Percentiles rank a stretch among this genome's conserved stretches.
phyloP scores from a whole-genome alignment of 192 early-diverging fungal species.

The Lobulomyces angularis region DNA sequence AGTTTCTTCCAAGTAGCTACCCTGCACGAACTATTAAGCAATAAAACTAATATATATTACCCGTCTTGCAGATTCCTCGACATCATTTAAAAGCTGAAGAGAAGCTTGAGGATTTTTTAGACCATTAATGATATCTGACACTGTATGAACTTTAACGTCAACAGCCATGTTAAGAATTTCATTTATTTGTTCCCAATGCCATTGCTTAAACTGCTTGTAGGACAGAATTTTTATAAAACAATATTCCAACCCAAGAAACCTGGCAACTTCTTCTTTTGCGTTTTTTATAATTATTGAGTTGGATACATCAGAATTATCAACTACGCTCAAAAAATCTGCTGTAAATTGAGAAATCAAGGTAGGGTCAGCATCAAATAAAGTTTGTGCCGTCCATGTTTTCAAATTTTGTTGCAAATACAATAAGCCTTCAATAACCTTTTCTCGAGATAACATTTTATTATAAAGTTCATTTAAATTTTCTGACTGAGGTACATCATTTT shows the following conservation, averaged over 20 bases:
- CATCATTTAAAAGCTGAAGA: not conserved
- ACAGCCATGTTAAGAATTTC: no score
- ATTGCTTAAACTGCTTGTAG: not conserved
- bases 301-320: not conserved
- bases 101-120: constrained; percentile 1
- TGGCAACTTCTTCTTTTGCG: constrained; percentile 1
- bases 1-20: not conserved
- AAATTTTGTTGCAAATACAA: constrained; percentile 2
- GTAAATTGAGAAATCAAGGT: not conserved
- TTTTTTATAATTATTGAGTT: not conserved
- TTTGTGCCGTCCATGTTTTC: not conserved
- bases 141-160: not conserved
- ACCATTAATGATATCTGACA: not conserved
- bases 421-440: constrained; percentile 1
- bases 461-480: no score
- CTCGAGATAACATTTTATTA: not conserved
- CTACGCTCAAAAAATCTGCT: not conserved
- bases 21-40: constrained; percentile 3
- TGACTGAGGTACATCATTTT: no score
- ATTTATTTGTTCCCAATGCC: constrained; percentile 9
- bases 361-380: not conserved
- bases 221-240: constrained; percentile 1
- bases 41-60: no score
- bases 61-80: not conserved
- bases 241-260: not conserved